Conservation (phyloP, 129 eudicot species). For the Ambrosia artemisiifolia region DNA sequence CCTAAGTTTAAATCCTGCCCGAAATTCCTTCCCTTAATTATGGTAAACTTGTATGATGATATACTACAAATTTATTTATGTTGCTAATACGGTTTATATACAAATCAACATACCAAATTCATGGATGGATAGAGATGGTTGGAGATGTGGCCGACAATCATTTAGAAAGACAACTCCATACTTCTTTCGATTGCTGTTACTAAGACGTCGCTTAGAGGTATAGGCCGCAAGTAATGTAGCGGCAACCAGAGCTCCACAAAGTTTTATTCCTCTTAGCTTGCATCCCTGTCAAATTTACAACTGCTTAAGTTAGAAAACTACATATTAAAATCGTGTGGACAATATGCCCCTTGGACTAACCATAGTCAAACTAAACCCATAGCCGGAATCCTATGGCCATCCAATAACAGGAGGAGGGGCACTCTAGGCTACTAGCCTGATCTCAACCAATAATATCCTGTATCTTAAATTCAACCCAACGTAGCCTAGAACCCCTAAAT, state of each 20-base stretch:
- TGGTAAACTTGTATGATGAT: not conserved
- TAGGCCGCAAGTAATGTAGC: constrained; percentile 50
- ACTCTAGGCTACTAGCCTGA: no score
- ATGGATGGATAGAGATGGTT: constrained; percentile 44
- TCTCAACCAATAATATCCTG: no score
- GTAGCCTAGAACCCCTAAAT: no score
- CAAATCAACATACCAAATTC: constrained; percentile 39
- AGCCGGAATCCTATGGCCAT: no score
- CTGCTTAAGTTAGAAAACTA: not conserved
- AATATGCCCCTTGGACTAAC: no score
- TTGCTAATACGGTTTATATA: not conserved
- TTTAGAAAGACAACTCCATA: constrained; percentile 54
- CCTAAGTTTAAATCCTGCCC: not conserved
- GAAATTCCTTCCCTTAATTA: not conserved
- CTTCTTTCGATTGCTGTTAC: constrained; percentile 33
- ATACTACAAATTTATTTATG: not conserved
- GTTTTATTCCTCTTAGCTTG: constrained; percentile 50
- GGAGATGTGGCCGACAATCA: constrained; percentile 51
- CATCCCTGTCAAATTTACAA: constrained; percentile 35
- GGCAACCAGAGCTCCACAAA: constrained; percentile 56
- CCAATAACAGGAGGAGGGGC: no score
- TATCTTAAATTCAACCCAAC: no score
- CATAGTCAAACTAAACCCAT: no score
- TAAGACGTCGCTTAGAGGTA: constrained; percentile 26
- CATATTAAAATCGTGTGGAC: not conserved